Conservation (phyloP, 2,329 filamentous ascomycete genomes). For the Cytospora leucostoma region DNA sequence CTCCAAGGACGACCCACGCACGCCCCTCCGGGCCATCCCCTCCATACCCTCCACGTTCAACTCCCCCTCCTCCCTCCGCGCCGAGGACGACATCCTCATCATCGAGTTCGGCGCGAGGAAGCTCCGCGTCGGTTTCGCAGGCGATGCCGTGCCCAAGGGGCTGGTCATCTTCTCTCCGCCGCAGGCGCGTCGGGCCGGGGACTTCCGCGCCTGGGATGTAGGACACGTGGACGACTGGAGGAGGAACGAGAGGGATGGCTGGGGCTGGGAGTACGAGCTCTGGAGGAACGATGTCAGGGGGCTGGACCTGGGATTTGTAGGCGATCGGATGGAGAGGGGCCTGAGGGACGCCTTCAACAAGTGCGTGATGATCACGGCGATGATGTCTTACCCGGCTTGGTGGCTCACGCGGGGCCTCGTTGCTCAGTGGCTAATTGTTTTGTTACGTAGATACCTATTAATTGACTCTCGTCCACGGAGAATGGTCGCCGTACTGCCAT, state of each 20-base stretch:
- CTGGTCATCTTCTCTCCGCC: constrained; percentile 72
- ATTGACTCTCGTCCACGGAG: constrained; percentile 76
- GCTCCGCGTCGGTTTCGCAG: constrained; percentile 82
- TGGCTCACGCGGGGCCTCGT: background rate
- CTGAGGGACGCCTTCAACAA: constrained; percentile 81
- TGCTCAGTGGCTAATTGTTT: constrained; percentile 17
- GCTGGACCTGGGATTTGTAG: constrained; percentile 75
- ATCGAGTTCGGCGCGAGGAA: constrained; percentile 81
- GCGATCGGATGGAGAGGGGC: constrained; percentile 83
- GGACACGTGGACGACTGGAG: constrained; percentile 53
- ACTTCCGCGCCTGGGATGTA: constrained; percentile 72
- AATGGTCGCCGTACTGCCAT: constrained; percentile 74
- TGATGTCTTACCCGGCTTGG: background rate
- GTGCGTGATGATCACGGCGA: constrained; percentile 44
- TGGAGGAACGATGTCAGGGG: constrained; percentile 76
- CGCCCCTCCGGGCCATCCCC: constrained; percentile 57
- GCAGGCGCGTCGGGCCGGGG: constrained; percentile 74
- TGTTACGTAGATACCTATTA: constrained; percentile 55
- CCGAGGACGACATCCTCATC: constrained; percentile 83
- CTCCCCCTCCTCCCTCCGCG: constrained; percentile 61
- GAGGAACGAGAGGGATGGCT: constrained; percentile 49
- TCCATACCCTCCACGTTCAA: constrained; percentile 57
- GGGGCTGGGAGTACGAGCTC: constrained; percentile 69
- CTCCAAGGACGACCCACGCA: constrained; percentile 55
- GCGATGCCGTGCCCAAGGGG: constrained; percentile 75